Percentiles rank a stretch among this genome's conserved stretches.
phyloP scores from a whole-genome alignment of 2,329 filamentous ascomycete genomes.

The Laburnicola sp. region DNA sequence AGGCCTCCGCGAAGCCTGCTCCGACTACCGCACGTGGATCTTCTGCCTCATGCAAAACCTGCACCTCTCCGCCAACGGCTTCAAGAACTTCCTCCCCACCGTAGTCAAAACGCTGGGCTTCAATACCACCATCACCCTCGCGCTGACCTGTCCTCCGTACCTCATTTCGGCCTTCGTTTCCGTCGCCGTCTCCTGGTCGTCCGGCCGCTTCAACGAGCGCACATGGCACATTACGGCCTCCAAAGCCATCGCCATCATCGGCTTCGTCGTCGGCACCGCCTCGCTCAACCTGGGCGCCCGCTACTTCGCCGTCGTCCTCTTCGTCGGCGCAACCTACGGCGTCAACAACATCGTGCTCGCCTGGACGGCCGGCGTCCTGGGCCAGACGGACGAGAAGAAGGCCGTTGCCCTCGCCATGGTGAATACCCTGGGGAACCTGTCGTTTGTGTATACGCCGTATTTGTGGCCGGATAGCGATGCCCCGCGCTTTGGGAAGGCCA shows the following conservation, averaged over 20 bases:
- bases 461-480: slow-evolving; percentile 26
- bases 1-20: slow-evolving; percentile 18
- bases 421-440: slow-evolving; percentile 46
- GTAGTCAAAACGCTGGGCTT: slow-evolving; percentile 39
- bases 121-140: slow-evolving; percentile 33
- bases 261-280: slow-evolving; percentile 32
- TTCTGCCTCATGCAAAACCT: slow-evolving; percentile 25
- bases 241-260: slow-evolving; percentile 32
- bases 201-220: slow-evolving; percentile 34
- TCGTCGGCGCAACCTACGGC: slow-evolving; percentile 35
- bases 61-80: slow-evolving; percentile 22
- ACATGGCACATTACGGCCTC: slow-evolving; percentile 37
- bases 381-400: slow-evolving; percentile 49
- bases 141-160: slow-evolving; percentile 37
- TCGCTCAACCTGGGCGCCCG: slow-evolving; percentile 35
- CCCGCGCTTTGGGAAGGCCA: slow-evolving; percentile 23
- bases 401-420: slow-evolving; percentile 46
- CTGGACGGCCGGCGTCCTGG: slow-evolving; percentile 45
- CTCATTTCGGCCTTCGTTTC: slow-evolving; percentile 31
- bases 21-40: slow-evolving; percentile 21
- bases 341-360: slow-evolving; percentile 42
- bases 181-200: slow-evolving; percentile 29
- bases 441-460: slow-evolving; percentile 43
- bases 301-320: slow-evolving; percentile 41
- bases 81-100: slow-evolving; percentile 41